Evolutionary conservation across 2,329 filamentous ascomycete genomes (phyloP).

Genomic region (Venturia nashicola): DNA sequence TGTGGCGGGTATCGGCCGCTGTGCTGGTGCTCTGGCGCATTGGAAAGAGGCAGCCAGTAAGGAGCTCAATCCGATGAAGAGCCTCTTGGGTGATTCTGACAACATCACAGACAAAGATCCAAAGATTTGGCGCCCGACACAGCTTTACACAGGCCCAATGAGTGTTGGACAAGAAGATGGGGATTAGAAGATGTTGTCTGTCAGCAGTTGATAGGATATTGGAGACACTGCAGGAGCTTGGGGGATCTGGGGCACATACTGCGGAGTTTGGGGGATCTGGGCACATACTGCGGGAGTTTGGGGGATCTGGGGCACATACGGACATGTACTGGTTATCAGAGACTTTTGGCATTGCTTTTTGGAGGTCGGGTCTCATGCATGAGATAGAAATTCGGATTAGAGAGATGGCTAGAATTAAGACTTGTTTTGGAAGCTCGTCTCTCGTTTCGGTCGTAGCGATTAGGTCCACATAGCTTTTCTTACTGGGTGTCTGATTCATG

Average conservation of each 20-base stretch:
- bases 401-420: background rate
- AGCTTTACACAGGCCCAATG: background rate
- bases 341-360: background rate
- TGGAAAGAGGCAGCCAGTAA: constrained; percentile 2
- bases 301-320: background rate
- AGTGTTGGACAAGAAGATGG: background rate
- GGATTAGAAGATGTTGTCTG: too few relatives aligned
- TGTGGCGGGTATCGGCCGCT: background rate
- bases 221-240: background rate
- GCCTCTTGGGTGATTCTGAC: background rate
- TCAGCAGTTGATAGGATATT: background rate
- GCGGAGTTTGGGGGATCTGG: background rate
- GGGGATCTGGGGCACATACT: background rate
- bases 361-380: background rate
- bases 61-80: background rate
- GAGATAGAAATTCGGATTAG: background rate
- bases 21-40: background rate
- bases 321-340: background rate
- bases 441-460: background rate
- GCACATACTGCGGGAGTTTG: background rate
- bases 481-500: too few relatives aligned
- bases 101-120: background rate
- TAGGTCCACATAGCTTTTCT: background rate
- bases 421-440: background rate
- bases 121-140: background rate